These are phyloP conservation scores for Cercospora zeina DNA, from an alignment of 2,329 filamentous ascomycete species.

Conservation along the genomic window DNA sequence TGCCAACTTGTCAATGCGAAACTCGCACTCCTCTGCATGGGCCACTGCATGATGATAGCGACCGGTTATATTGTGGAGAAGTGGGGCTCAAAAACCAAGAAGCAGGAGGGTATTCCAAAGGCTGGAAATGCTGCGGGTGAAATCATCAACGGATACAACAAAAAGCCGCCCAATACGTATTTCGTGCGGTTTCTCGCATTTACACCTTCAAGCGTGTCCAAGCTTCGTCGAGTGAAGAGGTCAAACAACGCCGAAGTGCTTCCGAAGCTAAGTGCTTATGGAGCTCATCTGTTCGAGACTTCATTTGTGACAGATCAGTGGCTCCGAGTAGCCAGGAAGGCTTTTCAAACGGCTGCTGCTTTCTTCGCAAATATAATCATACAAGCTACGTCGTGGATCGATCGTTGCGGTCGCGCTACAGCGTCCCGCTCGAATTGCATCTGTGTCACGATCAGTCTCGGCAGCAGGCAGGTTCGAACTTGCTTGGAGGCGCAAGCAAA, in stretches of 20 bases:
- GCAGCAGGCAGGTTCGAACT: no score
- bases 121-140: no score
- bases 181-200: not conserved
- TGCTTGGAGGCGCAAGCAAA: no score
- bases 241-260: not conserved
- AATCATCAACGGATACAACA: not conserved
- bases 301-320: not conserved
- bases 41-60: not conserved
- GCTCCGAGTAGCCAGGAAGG: not conserved
- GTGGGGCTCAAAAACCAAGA: not conserved
- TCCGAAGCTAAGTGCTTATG: not conserved
- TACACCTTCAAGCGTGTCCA: not conserved
- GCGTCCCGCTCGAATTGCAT: no score
- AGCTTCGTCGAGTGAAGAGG: not conserved
- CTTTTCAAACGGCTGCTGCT: not conserved
- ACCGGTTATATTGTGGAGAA: not conserved
- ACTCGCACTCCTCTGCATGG: conserved; percentile 6
- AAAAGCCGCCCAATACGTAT: no score
- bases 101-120: not conserved
- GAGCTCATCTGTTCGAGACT: conserved; percentile 6
- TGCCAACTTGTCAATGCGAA: conserved; percentile 8
- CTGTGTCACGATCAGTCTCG: no score
- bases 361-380: no score
- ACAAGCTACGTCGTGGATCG: no score
- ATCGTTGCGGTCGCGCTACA: no score